phyloP scores from a whole-genome alignment of 1,284 basidiomycete species.

The Coniferiporia weirii region DNA sequence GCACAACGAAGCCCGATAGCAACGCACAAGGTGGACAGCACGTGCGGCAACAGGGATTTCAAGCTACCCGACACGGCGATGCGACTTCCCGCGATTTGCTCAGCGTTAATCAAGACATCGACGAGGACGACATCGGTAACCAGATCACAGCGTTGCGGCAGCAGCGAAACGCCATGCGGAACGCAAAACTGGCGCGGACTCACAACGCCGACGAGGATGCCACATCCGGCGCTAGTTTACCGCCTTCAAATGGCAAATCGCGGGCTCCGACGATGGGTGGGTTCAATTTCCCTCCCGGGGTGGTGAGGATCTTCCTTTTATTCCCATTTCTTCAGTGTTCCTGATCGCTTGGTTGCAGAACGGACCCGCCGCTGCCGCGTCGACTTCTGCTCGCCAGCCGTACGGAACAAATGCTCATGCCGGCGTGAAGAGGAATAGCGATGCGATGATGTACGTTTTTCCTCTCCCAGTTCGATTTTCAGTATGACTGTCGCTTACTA shows the following conservation, averaged over 20 bases:
- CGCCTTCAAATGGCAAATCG: conserved; percentile 23
- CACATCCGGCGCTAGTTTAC: conserved; percentile 14
- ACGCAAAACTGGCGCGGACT: conserved; percentile 6
- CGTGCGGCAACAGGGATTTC: background rate
- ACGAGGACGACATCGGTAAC: background rate
- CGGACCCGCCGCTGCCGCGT: background rate
- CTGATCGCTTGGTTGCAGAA: conserved; percentile 1
- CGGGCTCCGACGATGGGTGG: conserved; percentile 42
- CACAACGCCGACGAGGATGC: conserved; percentile 10
- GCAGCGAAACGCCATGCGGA: background rate
- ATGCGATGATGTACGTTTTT: conserved; percentile 34
- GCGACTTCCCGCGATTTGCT: background rate
- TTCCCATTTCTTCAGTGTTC: background rate
- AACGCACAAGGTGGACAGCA: background rate
- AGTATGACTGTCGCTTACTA: background rate
- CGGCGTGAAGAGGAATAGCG: conserved; percentile 35
- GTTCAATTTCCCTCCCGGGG: conserved; percentile 47
- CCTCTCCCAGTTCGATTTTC: background rate
- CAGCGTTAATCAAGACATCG: background rate
- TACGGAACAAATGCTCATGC: conserved; percentile 20
- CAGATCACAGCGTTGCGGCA: conserved; percentile 6
- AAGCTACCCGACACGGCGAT: background rate
- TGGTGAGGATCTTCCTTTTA: conserved; percentile 28
- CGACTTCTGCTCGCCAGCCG: conserved; percentile 11
- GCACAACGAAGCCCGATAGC: background rate